These are phyloP conservation scores for Lagerstroemia fauriei DNA, from an alignment of 441 rosid species.

Conservation along the genomic window DNA sequence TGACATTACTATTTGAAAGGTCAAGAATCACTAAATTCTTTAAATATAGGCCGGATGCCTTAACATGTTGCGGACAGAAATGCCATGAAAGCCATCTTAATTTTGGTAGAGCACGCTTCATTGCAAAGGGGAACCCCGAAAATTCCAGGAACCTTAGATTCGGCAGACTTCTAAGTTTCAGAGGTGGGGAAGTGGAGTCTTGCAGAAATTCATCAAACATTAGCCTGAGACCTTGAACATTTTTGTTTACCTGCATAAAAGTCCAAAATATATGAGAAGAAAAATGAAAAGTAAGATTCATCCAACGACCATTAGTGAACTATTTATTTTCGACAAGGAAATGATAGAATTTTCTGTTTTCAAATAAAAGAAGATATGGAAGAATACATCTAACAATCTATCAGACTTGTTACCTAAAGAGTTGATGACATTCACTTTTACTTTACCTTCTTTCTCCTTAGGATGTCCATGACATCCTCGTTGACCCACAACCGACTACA, in stretches of 20 bases:
- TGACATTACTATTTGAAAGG: neutral
- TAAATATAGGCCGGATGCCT: neutral
- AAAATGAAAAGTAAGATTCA: neutral
- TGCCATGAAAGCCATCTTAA: slow-evolving; percentile 19
- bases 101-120: neutral
- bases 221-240: neutral
- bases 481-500: neutral
- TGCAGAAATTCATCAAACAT: neutral
- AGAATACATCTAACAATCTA: neutral
- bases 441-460: neutral
- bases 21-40: neutral
- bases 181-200: neutral
- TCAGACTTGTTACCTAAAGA: neutral
- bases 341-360: neutral
- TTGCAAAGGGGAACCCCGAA: neutral
- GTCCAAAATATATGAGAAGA: neutral
- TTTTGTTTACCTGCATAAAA: neutral
- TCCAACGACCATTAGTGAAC: neutral
- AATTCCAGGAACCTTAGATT: neutral
- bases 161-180: neutral
- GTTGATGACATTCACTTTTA: neutral
- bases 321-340: neutral
- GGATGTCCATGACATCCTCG: neutral
- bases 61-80: neutral
- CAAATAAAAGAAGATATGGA: neutral